Percentiles rank a stretch among this genome's conserved stretches.
Evolutionary conservation across 257 asterid species (phyloP).

Genomic region (Scutellaria galericulata): DNA sequence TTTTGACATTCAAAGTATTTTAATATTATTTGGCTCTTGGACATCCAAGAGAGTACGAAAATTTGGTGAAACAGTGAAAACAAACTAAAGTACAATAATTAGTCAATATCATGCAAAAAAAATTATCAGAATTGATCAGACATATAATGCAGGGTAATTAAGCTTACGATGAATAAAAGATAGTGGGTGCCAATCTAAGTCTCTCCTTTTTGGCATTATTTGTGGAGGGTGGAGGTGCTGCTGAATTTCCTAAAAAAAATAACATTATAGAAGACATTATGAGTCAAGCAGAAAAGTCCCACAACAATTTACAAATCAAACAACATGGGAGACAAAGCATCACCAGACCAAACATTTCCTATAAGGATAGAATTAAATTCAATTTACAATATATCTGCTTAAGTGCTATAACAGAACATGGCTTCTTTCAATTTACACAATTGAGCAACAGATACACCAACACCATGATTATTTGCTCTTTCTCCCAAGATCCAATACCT

Average conservation of each 20-base stretch:
- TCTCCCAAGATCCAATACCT: slow-evolving; percentile 41
- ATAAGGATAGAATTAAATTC: background rate
- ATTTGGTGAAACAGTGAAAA: slow-evolving; percentile 18
- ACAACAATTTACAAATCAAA: background rate
- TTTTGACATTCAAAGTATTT: background rate
- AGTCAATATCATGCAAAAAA: background rate
- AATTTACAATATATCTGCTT: background rate
- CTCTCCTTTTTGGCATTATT: slow-evolving; percentile 56
- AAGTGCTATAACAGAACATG: slow-evolving; percentile 5
- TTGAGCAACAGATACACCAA: background rate
- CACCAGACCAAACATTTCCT: background rate
- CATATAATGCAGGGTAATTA: slow-evolving; percentile 16
- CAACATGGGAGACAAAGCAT: background rate
- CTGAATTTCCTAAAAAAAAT: slow-evolving; percentile 53
- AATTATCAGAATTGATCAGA: background rate
- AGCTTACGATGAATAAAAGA: slow-evolving; percentile 86
- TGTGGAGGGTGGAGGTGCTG: slow-evolving; percentile 44
- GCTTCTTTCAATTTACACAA: slow-evolving; percentile 9
- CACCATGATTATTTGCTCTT: background rate
- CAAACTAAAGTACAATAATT: slow-evolving; percentile 4
- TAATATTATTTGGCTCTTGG: background rate
- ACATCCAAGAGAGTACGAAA: slow-evolving; percentile 12
- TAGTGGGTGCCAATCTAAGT: slow-evolving; percentile 58
- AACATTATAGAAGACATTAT: slow-evolving; percentile 19
- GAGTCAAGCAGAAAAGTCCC: background rate